A percentile compares a stretch with the other conserved stretches of the same genome.
phyloP scores from a whole-genome alignment of 2,329 filamentous ascomycete genomes.

The Fusarium abutilonis region DNA sequence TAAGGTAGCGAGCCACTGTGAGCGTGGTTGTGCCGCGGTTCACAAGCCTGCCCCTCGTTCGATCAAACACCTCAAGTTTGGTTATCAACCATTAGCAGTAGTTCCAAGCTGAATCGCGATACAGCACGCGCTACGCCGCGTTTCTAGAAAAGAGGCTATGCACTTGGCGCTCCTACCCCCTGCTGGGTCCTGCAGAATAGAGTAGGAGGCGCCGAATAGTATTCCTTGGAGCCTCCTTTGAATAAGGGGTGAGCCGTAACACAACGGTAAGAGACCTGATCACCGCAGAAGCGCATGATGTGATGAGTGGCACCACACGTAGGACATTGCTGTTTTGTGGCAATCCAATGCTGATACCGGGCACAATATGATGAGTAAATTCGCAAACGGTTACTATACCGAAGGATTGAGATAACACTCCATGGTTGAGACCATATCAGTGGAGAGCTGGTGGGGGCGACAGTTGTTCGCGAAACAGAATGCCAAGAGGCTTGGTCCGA shows the following conservation, averaged over 20 bases:
- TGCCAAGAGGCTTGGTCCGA: constrained; percentile 12
- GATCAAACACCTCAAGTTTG: constrained; percentile 18
- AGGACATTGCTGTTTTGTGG: constrained; percentile 5
- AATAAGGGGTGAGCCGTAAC: constrained; percentile 11
- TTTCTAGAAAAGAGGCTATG: constrained; percentile 39
- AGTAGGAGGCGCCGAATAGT: constrained; percentile 17
- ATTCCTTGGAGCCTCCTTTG: neutral
- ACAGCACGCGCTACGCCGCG: constrained; percentile 15
- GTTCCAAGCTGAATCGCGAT: neutral
- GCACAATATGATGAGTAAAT: neutral
- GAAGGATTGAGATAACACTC: neutral
- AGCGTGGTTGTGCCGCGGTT: too few species aligned
- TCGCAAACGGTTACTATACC: neutral
- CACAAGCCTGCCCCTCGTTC: neutral
- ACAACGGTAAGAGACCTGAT: constrained; percentile 5
- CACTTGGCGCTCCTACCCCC: constrained; percentile 27
- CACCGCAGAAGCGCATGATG: constrained; percentile 13
- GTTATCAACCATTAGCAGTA: constrained; percentile 15
- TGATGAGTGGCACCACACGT: constrained; percentile 3
- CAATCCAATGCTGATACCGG: neutral
- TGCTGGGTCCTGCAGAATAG: constrained; percentile 23
- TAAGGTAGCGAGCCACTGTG: too few species aligned
- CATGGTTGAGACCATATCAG: constrained; percentile 3
- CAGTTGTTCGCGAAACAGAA: constrained; percentile 9
- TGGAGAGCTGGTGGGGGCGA: constrained; percentile 23